Conservation (phyloP, 441 rosid species). For the Gossypium davidsonii region DNA sequence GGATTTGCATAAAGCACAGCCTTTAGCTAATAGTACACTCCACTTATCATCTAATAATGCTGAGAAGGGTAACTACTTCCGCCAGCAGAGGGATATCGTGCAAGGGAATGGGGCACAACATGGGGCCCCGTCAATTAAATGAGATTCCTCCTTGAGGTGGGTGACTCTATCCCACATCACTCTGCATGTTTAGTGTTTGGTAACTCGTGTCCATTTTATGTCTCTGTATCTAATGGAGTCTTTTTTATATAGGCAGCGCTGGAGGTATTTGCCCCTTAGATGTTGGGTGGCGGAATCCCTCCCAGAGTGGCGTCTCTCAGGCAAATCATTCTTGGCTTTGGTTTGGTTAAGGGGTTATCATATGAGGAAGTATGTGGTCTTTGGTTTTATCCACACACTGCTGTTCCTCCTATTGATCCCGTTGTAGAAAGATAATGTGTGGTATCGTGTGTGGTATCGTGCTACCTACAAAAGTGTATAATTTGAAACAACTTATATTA, state of each 20-base stretch:
- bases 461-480: neutral
- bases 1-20: constrained; percentile 9
- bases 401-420: neutral
- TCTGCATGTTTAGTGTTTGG: constrained; percentile 13
- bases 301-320: constrained; percentile 27
- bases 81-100: constrained; percentile 25
- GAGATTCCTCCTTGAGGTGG: constrained; percentile 12
- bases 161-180: constrained; percentile 15
- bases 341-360: constrained; percentile 4
- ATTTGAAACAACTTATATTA: neutral
- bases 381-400: neutral
- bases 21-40: constrained; percentile 16
- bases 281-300: constrained; percentile 18
- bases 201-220: neutral
- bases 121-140: constrained; percentile 23
- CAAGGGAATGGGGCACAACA: constrained; percentile 25
- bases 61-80: constrained; percentile 18
- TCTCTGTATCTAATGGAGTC: neutral
- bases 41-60: constrained; percentile 17
- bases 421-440: neutral
- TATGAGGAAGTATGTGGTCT: constrained; percentile 1
- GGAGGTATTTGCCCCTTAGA: constrained; percentile 5
- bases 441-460: neutral
- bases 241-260: constrained; percentile 21
- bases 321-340: constrained; percentile 87